Conservation (phyloP, 2,329 filamentous ascomycete species). For the Aspergillus sp. region DNA sequence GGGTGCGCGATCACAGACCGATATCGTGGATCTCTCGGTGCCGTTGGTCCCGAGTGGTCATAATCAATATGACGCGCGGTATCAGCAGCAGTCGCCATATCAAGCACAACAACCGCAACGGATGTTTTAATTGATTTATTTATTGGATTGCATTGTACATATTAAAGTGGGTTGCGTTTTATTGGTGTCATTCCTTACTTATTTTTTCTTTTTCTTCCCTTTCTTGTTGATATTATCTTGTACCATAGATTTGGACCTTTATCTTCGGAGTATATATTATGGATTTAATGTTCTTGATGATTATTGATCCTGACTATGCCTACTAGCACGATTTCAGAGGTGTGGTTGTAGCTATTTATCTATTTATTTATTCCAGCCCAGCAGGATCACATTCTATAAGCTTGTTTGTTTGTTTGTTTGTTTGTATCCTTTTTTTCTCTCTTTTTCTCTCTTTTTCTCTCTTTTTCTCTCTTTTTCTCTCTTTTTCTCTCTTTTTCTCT, state of each 20-base stretch:
- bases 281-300: too few relatives aligned
- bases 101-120: neutral
- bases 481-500: too few relatives aligned
- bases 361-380: too few relatives aligned
- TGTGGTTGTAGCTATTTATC: too few relatives aligned
- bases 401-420: too few relatives aligned
- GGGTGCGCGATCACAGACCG: neutral
- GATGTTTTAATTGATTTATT: neutral
- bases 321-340: too few relatives aligned
- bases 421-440: too few relatives aligned
- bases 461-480: too few relatives aligned
- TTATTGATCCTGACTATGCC: too few relatives aligned
- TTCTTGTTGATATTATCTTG: neutral
- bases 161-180: neutral
- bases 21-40: slow-evolving; percentile 46
- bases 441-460: too few relatives aligned
- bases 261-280: neutral
- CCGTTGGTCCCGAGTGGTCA: slow-evolving; percentile 42
- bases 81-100: neutral
- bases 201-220: neutral
- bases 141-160: neutral
- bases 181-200: neutral
- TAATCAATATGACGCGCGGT: neutral
- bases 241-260: neutral
- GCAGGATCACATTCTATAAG: too few relatives aligned